phyloP scores from a whole-genome alignment of 345 rosid species.

The Acer campestre region DNA sequence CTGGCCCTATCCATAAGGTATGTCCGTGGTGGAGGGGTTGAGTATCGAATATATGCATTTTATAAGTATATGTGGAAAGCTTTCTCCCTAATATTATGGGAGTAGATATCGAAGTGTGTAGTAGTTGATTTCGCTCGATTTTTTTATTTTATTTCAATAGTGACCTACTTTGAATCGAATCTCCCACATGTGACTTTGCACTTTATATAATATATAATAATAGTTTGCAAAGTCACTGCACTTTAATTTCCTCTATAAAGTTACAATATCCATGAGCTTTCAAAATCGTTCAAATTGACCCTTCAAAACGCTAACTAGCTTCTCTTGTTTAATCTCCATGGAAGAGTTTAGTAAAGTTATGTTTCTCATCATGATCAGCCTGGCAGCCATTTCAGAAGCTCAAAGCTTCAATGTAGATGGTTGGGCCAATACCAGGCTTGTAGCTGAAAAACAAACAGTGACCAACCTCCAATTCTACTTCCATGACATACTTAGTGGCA shows the following conservation, averaged over 20 bases:
- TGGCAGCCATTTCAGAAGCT: slow-evolving; percentile 31
- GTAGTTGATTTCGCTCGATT: too few species aligned
- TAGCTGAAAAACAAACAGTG: slow-evolving; percentile 35
- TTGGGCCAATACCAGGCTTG: slow-evolving; percentile 32
- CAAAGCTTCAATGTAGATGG: slow-evolving; percentile 20
- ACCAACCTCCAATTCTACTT: slow-evolving; percentile 69
- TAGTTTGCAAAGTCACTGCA: neutral
- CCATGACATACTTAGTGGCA: slow-evolving; percentile 68
- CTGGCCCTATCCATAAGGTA: too few species aligned
- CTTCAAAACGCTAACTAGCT: neutral
- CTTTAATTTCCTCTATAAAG: neutral
- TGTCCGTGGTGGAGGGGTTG: too few species aligned
- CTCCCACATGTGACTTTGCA: neutral
- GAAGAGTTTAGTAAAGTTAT: slow-evolving; percentile 27
- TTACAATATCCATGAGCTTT: neutral
- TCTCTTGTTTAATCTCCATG: neutral
- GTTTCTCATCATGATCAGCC: slow-evolving; percentile 17
- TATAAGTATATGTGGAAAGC: too few species aligned
- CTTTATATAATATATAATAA: neutral
- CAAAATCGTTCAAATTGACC: neutral
- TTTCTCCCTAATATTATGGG: too few species aligned
- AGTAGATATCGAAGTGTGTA: too few species aligned
- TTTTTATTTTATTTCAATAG: neutral
- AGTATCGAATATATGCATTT: too few species aligned
- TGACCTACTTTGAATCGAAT: neutral